Conservation (phyloP, 148 eudicot genomes). For the Diospyros kaki region DNA sequence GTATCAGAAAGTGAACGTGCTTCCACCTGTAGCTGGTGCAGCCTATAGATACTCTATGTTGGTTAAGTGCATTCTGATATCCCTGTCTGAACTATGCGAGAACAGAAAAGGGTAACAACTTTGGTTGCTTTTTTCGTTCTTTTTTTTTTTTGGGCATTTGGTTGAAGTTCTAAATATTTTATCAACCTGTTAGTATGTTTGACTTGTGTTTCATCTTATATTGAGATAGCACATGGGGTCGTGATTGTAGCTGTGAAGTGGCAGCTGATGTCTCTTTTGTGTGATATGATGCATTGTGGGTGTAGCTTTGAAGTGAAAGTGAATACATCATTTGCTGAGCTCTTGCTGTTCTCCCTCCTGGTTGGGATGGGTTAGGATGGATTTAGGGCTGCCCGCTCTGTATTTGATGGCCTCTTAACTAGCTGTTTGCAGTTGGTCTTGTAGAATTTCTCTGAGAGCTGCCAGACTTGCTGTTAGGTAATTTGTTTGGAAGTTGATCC, state of each 20-base stretch:
- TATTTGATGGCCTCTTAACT: too few relatives aligned
- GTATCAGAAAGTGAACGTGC: conserved; percentile 2
- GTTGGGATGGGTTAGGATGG: too few relatives aligned
- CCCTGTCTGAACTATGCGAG: conserved; percentile 4
- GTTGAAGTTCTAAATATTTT: neutral
- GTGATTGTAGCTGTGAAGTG: conserved; percentile 40
- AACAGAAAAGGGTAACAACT: conserved; percentile 28
- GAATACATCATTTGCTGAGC: conserved; percentile 1
- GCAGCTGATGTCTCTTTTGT: conserved; percentile 25
- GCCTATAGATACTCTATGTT: conserved; percentile 6
- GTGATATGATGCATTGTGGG: conserved; percentile 13
- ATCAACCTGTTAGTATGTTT: conserved; percentile 7
- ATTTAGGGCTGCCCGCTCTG: too few relatives aligned
- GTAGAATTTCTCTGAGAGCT: too few relatives aligned
- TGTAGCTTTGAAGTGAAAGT: conserved; percentile 8
- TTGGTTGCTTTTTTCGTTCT: conserved; percentile 5
- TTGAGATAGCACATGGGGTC: conserved; percentile 21
- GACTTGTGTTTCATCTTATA: conserved; percentile 13
- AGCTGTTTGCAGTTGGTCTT: too few relatives aligned
- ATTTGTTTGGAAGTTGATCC: too few relatives aligned
- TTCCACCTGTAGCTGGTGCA: conserved; percentile 19
- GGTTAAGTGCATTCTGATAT: conserved; percentile 2
- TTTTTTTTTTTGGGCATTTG: conserved; percentile 2
- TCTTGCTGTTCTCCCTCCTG: neutral
- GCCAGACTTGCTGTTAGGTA: too few relatives aligned